Conservation (phyloP, 192 early-diverging fungal species). For the Coemansia sp. region DNA sequence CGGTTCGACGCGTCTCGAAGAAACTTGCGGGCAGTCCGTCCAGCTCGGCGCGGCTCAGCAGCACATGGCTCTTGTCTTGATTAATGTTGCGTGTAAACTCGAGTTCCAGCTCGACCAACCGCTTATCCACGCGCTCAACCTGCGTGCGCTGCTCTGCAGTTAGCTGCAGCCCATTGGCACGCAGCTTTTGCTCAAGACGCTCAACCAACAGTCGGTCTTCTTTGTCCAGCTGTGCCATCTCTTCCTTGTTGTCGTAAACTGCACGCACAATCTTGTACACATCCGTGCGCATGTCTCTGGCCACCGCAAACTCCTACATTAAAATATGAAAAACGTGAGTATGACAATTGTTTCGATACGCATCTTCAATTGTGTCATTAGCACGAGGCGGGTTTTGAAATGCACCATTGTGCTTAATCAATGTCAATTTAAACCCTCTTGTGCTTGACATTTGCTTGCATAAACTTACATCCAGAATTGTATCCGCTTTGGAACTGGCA, state of each 20-base stretch:
- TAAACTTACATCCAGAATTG: slow-evolving; percentile 34
- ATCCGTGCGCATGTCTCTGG: slow-evolving; percentile 51
- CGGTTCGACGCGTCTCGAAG: slow-evolving; percentile 54
- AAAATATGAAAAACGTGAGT: not conserved
- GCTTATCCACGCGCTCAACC: slow-evolving; percentile 19
- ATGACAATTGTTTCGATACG: not conserved
- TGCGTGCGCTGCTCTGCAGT: slow-evolving; percentile 57
- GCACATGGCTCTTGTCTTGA: slow-evolving; percentile 54
- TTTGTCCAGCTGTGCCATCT: slow-evolving; percentile 38
- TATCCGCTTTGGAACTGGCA: slow-evolving; percentile 61
- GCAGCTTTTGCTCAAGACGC: slow-evolving; percentile 32
- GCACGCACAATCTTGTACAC: slow-evolving; percentile 52
- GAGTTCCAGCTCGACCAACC: slow-evolving; percentile 55
- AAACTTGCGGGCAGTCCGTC: slow-evolving; percentile 69
- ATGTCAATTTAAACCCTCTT: slow-evolving; percentile 5
- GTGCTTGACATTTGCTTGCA: slow-evolving; percentile 1
- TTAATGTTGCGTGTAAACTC: slow-evolving; percentile 64
- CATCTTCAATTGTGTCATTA: slow-evolving; percentile 1
- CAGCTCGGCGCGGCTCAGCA: slow-evolving; percentile 55
- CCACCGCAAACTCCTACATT: slow-evolving; percentile 9
- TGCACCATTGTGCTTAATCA: slow-evolving; percentile 6
- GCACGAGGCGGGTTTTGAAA: not conserved
- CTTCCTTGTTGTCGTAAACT: slow-evolving; percentile 42
- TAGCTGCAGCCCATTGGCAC: slow-evolving; percentile 65
- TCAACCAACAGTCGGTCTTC: slow-evolving; percentile 64